Base-by-base conservation (phyloP, 2,329 filamentous ascomycete genomes). In the Cladophialophora bantiana region DNA sequence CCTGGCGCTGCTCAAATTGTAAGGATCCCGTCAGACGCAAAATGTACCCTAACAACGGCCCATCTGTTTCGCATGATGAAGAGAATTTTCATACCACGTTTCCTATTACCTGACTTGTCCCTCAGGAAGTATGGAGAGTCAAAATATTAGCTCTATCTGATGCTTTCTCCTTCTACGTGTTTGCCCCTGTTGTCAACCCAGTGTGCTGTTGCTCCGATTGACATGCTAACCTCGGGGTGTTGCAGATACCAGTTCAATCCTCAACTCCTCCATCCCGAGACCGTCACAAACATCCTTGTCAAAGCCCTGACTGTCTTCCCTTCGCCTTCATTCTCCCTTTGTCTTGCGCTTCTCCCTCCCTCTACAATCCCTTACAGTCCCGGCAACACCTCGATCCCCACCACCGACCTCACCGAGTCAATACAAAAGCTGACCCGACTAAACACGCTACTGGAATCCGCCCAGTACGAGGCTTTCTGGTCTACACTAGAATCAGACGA, bases 161-260 rank as follows among this genome's bases (percentile, higher is more conserved):
- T 50, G 45, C 15, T 20, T 10, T 50, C 45, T 18, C 15, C 10
- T 26, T 26, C 15, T 34, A 40, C 57, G 4, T 26, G 2, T 26
- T 26, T 26, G 26, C 26, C 26, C 36, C 7, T 52, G 40, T 26
- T 52, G 7, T 34, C 48, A 7, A 31, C 15, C 45, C 13, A 52
- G 12, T 45, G 3, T 35, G 56, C 6, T 36, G 9, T 10, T 35
- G 34, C 20, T 31, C 9, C 36, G 18, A 58, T 9, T 18, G 40
- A 58, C 10, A 63, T 38, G 48, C 71, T 72, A 64, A 72, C 68
- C 60, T 38, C 26, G 55, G 10, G 32, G 9, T 10, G 59, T 66
- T 67, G 70, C 66, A 99, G 95, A 72, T 99, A 99, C 87, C 96
- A 99, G 84, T 97, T 99, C 84, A 99, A 99, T 88, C 95, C 95